These are phyloP conservation scores for Malassezia globosa DNA, from an alignment of 1,284 basidiomycete species.

Conservation along the genomic window DNA sequence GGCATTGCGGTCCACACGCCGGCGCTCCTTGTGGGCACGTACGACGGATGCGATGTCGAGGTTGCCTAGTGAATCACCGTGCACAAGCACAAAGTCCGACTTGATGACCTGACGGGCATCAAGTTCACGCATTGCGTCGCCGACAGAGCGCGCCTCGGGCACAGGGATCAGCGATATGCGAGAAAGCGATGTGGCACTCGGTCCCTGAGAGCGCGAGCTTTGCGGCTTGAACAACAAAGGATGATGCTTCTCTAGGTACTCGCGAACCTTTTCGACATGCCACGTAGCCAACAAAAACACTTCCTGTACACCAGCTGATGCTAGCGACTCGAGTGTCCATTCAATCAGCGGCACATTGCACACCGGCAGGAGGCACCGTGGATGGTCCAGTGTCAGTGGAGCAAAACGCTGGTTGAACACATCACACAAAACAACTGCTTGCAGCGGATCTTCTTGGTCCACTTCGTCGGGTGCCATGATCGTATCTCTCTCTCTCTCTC, in stretches of 20 bases:
- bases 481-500: too few relatives aligned
- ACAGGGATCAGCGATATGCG: conserved; percentile 67
- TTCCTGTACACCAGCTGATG: conserved; percentile 82
- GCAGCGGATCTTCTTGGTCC: conserved; percentile 52
- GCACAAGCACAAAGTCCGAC: conserved; percentile 65
- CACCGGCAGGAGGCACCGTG: conserved; percentile 69
- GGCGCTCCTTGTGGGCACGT: conserved; percentile 71
- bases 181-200: conserved; percentile 2
- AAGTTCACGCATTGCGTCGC: conserved; percentile 91
- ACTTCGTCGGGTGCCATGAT: conserved; percentile 28
- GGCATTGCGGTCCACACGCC: conserved; percentile 74
- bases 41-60: conserved; percentile 81
- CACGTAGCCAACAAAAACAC: conserved; percentile 75
- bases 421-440: conserved; percentile 85
- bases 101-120: conserved; percentile 78
- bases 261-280: conserved; percentile 27
- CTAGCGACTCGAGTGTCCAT: conserved; percentile 90
- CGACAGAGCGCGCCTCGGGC: conserved; percentile 75
- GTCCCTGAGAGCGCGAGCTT: background rate
- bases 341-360: conserved; percentile 84
- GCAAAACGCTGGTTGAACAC: conserved; percentile 86
- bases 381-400: conserved; percentile 57
- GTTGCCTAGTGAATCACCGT: conserved; percentile 87
- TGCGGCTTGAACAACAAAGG: background rate
- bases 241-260: conserved; percentile 57